Evolutionary conservation across 306 rosid genomes (phyloP).

Genomic region (Ormosia emarginata): DNA sequence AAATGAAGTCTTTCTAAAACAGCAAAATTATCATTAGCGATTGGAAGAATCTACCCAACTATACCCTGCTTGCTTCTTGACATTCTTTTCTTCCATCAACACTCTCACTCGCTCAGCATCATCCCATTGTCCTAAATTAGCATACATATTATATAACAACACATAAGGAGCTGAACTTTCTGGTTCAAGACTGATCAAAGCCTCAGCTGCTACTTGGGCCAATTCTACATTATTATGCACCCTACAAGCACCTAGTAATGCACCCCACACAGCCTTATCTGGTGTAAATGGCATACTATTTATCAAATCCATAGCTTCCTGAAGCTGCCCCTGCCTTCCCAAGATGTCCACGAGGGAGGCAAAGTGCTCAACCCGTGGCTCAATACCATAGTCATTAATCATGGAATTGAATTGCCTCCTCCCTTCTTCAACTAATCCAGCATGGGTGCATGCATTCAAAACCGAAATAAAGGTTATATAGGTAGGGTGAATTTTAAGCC

Average conservation of each 20-base stretch:
- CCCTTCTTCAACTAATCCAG: constrained; percentile 50
- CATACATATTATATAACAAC: constrained; percentile 47
- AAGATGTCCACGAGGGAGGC: constrained; percentile 52
- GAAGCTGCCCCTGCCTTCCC: constrained; percentile 49
- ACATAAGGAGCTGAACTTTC: constrained; percentile 53
- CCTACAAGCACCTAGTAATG: constrained; percentile 48
- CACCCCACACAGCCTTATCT: constrained; percentile 53
- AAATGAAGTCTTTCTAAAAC: background rate
- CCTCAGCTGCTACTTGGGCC: constrained; percentile 40
- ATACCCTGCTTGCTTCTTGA: constrained; percentile 44
- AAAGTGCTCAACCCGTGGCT: constrained; percentile 43
- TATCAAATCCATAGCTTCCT: constrained; percentile 44
- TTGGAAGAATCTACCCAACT: constrained; percentile 47
- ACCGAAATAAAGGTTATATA: constrained; percentile 48
- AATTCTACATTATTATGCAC: constrained; percentile 43
- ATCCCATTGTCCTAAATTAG: constrained; percentile 47
- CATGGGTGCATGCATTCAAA: constrained; percentile 47
- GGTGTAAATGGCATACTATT: constrained; percentile 41
- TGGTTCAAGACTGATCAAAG: constrained; percentile 49
- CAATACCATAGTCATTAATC: constrained; percentile 39
- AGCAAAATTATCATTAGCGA: background rate
- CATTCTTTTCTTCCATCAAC: constrained; percentile 35
- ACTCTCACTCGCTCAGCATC: constrained; percentile 46
- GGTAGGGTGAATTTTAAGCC: constrained; percentile 41
- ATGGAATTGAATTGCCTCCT: constrained; percentile 47